Percentiles rank a stretch among this genome's conserved stretches.
Conservation (phyloP, 2,329 filamentous ascomycete genomes). For the Colletotrichum sp. region DNA sequence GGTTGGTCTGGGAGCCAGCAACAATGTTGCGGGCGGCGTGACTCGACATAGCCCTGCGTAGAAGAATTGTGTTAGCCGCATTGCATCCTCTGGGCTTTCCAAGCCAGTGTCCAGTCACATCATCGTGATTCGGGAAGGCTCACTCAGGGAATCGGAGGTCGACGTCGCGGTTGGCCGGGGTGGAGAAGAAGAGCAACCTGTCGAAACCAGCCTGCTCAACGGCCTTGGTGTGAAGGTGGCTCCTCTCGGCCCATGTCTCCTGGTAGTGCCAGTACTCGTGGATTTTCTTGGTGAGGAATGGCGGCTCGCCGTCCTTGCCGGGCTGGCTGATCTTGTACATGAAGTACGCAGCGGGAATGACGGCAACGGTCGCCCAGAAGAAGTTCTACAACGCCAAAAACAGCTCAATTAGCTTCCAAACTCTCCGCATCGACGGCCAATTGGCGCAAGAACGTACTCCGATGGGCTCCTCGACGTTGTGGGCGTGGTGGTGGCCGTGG, state of each 20-base stretch:
- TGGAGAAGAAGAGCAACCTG: conserved; percentile 58
- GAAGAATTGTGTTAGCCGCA: conserved; percentile 7
- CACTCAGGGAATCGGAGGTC: conserved; percentile 65
- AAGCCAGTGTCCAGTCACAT: neutral
- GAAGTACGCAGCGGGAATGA: conserved; percentile 47
- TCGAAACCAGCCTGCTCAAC: conserved; percentile 63
- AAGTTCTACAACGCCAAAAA: conserved; percentile 21
- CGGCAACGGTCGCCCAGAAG: conserved; percentile 51
- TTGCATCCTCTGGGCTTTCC: neutral
- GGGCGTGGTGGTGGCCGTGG: conserved; percentile 49
- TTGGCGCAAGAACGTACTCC: conserved; percentile 50
- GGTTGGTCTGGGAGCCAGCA: conserved; percentile 58
- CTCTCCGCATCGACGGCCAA: neutral
- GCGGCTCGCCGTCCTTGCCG: conserved; percentile 53
- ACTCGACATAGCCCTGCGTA: conserved; percentile 51
- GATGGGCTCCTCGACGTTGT: conserved; percentile 57
- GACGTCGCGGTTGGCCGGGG: conserved; percentile 44
- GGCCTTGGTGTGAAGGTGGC: conserved; percentile 54
- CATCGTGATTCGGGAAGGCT: conserved; percentile 30
- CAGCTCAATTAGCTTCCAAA: neutral
- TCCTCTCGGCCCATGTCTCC: conserved; percentile 57
- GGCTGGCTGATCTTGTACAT: conserved; percentile 56
- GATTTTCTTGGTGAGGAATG: conserved; percentile 51
- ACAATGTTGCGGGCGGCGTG: conserved; percentile 58
- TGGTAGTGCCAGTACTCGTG: conserved; percentile 50